Percentiles rank a stretch among this genome's conserved stretches.
These are phyloP conservation scores for Didymella arachidicola DNA, from an alignment of 2,329 filamentous ascomycete genomes.

Conservation along the genomic window DNA sequence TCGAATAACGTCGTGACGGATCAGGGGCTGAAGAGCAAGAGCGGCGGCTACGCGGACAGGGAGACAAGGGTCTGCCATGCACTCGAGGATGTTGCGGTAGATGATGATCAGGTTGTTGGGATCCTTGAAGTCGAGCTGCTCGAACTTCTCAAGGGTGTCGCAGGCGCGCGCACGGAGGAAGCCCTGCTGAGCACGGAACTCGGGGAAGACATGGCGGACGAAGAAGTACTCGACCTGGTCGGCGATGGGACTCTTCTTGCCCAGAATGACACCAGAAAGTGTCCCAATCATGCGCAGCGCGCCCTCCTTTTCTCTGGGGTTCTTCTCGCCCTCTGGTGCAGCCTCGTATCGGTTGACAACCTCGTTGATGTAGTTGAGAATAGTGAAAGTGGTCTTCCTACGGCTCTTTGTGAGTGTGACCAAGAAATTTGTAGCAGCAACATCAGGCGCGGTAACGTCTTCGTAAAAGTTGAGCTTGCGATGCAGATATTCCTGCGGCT, in stretches of 20 bases:
- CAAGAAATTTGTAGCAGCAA: constrained; percentile 95
- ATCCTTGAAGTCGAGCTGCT: constrained; percentile 96
- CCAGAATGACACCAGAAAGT: constrained; percentile 88
- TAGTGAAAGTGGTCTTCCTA: constrained; percentile 93
- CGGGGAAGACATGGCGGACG: constrained; percentile 96
- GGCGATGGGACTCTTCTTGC: constrained; percentile 98
- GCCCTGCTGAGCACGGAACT: constrained; percentile 91
- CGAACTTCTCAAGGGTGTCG: constrained; percentile 97
- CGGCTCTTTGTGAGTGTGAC: constrained; percentile 92
- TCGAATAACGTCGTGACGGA: constrained; percentile 92
- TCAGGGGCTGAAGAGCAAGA: constrained; percentile 91
- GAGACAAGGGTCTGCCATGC: constrained; percentile 92
- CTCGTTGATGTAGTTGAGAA: constrained; percentile 92
- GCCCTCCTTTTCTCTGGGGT: constrained; percentile 94
- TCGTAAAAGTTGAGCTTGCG: constrained; percentile 98
- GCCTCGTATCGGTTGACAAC: constrained; percentile 93
- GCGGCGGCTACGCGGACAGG: constrained; percentile 95
- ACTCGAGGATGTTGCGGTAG: constrained; percentile 95
- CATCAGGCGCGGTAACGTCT: constrained; percentile 92
- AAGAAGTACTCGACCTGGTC: constrained; percentile 99
- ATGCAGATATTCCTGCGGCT: constrained; percentile 96
- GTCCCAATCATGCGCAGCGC: constrained; percentile 97
- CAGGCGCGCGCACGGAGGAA: constrained; percentile 94
- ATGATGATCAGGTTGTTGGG: constrained; percentile 94
- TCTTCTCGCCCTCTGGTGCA: constrained; percentile 86